phyloP scores from a whole-genome alignment of 192 early-diverging fungal species.

The Phlyctochytrium arcticum region DNA sequence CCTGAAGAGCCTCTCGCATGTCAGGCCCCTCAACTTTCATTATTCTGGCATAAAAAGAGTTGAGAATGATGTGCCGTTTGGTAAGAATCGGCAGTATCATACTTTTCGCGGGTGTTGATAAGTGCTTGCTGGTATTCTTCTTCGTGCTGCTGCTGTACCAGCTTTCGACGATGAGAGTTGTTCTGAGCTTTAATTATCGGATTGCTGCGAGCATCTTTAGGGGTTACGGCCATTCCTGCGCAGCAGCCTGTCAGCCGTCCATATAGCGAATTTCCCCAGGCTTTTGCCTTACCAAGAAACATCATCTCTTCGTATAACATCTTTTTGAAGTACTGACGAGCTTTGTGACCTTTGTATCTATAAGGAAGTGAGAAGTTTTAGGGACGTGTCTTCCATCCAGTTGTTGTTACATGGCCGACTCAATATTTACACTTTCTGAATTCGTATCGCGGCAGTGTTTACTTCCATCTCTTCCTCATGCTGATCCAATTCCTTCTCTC shows the following conservation, averaged over 20 bases:
- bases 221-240: constrained; percentile 36
- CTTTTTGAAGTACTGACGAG: constrained; percentile 33
- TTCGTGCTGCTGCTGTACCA: constrained; percentile 55
- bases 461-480: constrained; percentile 55
- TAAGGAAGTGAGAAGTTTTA: background rate
- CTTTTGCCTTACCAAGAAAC: constrained; percentile 43
- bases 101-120: constrained; percentile 60
- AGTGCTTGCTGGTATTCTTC: constrained; percentile 60
- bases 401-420: background rate
- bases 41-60: constrained; percentile 33
- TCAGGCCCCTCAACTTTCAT: constrained; percentile 57
- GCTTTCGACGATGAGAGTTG: constrained; percentile 48
- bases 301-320: constrained; percentile 44
- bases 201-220: constrained; percentile 35
- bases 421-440: constrained; percentile 46
- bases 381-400: background rate
- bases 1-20: constrained; percentile 60
- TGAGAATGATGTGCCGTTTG: background rate
- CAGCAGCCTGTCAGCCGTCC: background rate
- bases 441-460: constrained; percentile 42
- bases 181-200: constrained; percentile 37
- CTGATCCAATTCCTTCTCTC: constrained; percentile 51
- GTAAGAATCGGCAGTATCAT: constrained; percentile 4
- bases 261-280: background rate
- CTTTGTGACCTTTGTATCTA: constrained; percentile 50